Evolutionary conservation across 208 protist genomes (phyloP), one percentile per base, ranked within the genome.

Genomic region (Trypanosoma scelopori): DNA sequence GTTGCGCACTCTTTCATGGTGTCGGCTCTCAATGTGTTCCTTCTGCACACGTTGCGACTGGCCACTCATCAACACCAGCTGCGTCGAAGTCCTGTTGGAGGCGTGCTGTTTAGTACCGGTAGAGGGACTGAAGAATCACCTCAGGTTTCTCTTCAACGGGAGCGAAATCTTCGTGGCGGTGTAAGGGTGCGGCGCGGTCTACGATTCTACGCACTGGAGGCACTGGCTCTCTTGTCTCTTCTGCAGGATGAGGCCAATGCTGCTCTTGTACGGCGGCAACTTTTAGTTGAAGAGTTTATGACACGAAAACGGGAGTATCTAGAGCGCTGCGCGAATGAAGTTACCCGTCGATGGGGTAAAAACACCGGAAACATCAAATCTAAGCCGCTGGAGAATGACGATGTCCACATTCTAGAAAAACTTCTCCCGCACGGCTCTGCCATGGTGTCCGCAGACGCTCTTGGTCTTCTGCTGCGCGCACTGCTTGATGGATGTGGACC

Each of bases 21-120:
- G 42, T 78, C 72, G 2, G 39, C 77, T 28, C 56, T 92, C n/a
- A 88, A 92, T 57, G 39, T 43, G 12, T 75, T 84, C 37, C 69
- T 91, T 18, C 57, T 88, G 7, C 45, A 74, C 39, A 64, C 64
- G 20, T 57, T 65, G 5, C 45, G 53, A 11, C 42, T 53, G 12
- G 61, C 59, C 15, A 48, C 46, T 15, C 25, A 30, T 23, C 25
- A 32, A 25, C 65, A 59, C 57, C 48, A 59, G 22, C 55, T 82
- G 25, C 55, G 43, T 53, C 25, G 12, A 30, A 61, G 57, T 23
- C 57, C 57, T 32, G 39, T 72, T 30, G 16, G 9, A 42, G 57
- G 48, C 3, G 57, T 50, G n/a, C 20, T 72, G 37, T 72, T 72
- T 39, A 53, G 32, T 37, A 9, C 32, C 32, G 32, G 32, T 37